Base-by-base conservation (phyloP, 2,329 filamentous ascomycete species). In the Sporothrix brunneoviolacea region DNA sequence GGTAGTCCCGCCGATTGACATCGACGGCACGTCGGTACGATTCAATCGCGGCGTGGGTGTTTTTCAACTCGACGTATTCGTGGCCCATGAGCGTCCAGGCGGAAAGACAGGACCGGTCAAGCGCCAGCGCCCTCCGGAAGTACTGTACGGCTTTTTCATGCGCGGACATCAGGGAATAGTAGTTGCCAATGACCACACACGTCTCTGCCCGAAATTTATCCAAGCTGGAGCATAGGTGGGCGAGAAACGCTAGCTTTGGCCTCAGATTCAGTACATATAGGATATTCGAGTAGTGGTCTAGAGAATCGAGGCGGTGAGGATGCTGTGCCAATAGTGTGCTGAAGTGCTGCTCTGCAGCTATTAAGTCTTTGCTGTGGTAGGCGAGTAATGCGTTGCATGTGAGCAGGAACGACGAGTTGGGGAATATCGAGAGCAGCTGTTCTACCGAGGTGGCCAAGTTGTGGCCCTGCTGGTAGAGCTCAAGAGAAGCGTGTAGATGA, bases 61-160 rank as follows among this genome's bases (percentile, higher is more conserved):
- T 98, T 64, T 97, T 98, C 68, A 98, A 83, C 67, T 98, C 93
- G 48, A 97, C 90, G 60, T 96, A 98, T 66, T 98, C 93, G 66
- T 98, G 93, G 1, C 93, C 93, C 91, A 98, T 97, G 1, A 98
- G 75, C 0, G 93, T 98, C 93, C 93, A 98, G 2, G 93, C 93
- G 0, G 90, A 94, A 15, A 96, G 77, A 64, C 93, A 98, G 22
- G 83, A 85, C 9, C 91, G 83, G 64, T 98, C 93, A 0, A 98
- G 75, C 0, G 89, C 94, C 18, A 98, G 70, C 0, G 93, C 93
- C 19, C 93, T 84, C 4, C 93, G 86, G 72, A 98, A 98, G 68
- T 97, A 97, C 70, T 96, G 90, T 48, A 98, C 91, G 0, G 93
- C 91, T 64, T 98, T 98, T 65, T 98, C 93, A 65, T 98, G 93